These are phyloP conservation scores for Chlorella sp. DNA, from an alignment of 139 green algal species.

Conservation along the genomic window DNA sequence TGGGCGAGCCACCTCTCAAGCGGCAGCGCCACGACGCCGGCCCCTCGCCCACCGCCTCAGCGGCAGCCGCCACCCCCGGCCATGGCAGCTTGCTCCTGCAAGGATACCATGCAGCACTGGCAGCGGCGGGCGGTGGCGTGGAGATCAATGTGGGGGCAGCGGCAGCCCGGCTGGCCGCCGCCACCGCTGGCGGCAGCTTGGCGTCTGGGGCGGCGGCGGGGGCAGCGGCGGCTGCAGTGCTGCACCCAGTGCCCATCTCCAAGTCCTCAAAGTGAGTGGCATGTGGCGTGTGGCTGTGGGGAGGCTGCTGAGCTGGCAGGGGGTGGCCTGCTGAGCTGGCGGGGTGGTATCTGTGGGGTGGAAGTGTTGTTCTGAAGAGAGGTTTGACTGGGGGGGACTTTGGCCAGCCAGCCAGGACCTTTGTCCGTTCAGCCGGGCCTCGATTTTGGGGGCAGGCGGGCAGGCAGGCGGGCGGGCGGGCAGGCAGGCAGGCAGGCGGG, in stretches of 20 bases:
- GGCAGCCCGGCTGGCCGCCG: neutral
- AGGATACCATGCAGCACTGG: neutral
- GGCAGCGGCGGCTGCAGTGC: neutral
- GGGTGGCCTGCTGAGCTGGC: too few relatives aligned
- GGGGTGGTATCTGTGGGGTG: too few relatives aligned
- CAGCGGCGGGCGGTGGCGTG: neutral
- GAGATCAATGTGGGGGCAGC: neutral
- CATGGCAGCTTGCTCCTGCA: neutral
- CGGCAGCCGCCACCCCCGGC: neutral
- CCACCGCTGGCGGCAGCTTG: neutral
- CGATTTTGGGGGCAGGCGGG: too few relatives aligned
- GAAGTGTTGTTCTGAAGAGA: too few relatives aligned
- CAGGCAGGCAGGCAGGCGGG: too few relatives aligned
- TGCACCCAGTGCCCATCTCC: neutral
- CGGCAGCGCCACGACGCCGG: neutral
- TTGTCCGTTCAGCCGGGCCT: too few relatives aligned
- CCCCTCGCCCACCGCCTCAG: neutral
- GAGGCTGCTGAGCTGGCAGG: too few relatives aligned
- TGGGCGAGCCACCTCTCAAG: neutral
- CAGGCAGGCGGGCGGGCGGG: too few relatives aligned
- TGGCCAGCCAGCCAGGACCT: too few relatives aligned
- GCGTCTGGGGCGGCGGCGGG: neutral
- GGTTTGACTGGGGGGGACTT: too few relatives aligned
- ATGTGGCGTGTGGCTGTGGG: neutral
- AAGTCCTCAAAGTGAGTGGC: slow-evolving; percentile 10